Percentiles rank a stretch among this genome's conserved stretches.
Evolutionary conservation across 2,329 filamentous ascomycete species (phyloP).

Genomic region (Trichoderma oligosporum): DNA sequence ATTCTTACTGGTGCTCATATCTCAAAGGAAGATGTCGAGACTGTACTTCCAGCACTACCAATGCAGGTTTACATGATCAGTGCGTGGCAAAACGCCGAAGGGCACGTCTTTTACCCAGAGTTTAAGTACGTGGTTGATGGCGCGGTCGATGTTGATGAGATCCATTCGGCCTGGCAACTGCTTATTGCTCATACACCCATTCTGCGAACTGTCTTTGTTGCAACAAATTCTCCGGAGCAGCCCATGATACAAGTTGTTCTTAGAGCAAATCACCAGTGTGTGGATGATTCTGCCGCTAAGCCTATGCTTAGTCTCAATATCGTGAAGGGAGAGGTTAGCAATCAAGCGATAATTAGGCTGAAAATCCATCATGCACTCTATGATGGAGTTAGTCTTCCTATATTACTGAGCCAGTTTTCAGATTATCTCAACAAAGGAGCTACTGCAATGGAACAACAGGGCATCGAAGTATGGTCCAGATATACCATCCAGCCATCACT

Average conservation of each 20-base stretch:
- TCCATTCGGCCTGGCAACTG: conserved; percentile 59
- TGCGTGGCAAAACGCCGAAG: conserved; percentile 65
- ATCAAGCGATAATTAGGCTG: conserved; percentile 42
- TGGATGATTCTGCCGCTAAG: background rate
- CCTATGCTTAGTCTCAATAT: background rate
- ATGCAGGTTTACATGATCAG: conserved; percentile 80
- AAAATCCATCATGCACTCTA: conserved; percentile 84
- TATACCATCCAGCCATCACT: conserved; percentile 22
- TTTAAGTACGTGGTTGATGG: conserved; percentile 60
- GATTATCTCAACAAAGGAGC: conserved; percentile 15
- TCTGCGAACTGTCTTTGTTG: conserved; percentile 64
- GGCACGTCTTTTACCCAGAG: conserved; percentile 66
- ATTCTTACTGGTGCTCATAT: conserved; percentile 44
- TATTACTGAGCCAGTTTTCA: conserved; percentile 48
- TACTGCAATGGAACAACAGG: background rate
- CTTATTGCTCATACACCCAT: conserved; percentile 57
- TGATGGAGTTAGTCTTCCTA: conserved; percentile 73
- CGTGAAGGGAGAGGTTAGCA: background rate
- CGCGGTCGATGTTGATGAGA: conserved; percentile 32
- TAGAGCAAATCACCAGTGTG: conserved; percentile 16
- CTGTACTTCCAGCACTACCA: conserved; percentile 64
- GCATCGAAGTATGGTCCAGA: conserved; percentile 28
- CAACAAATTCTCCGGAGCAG: conserved; percentile 41
- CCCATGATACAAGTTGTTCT: conserved; percentile 64
- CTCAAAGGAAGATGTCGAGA: conserved; percentile 45